These are phyloP conservation scores for Tuber magnatum DNA, from an alignment of 495 filamentous ascomycete genomes.

Conservation along the genomic window DNA sequence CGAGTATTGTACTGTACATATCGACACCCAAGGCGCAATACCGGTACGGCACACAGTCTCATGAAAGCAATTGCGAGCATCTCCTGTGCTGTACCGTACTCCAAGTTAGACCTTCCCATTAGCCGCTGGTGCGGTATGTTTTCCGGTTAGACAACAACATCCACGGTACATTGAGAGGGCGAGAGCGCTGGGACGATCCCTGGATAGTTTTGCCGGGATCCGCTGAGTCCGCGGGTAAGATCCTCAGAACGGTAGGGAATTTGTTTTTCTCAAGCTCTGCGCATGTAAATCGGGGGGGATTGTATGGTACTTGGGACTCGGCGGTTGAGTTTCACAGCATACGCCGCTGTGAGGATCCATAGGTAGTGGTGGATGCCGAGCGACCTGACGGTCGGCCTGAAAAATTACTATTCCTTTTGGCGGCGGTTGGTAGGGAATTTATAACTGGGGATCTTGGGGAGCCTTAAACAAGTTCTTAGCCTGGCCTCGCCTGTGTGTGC, in stretches of 20 bases:
- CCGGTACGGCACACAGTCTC: no score
- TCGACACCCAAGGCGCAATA: neutral
- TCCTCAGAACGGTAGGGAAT: neutral
- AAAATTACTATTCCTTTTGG: neutral
- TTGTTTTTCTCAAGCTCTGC: neutral
- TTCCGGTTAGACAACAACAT: neutral
- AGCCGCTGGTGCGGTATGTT: neutral
- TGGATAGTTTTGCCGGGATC: neutral
- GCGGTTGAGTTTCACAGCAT: neutral
- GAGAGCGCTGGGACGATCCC: neutral
- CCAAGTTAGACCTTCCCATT: neutral
- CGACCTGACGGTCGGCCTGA: neutral
- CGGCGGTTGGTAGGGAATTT: neutral
- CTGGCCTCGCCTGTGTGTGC: neutral
- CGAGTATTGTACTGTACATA: no score
- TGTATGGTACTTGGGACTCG: neutral
- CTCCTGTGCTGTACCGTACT: no score
- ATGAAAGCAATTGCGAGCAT: neutral
- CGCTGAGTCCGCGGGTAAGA: neutral
- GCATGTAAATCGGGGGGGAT: neutral
- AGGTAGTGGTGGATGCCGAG: neutral
- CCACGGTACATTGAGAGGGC: neutral
- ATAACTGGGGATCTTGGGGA: neutral
- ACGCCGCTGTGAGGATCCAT: neutral
- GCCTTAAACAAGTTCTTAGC: neutral